Conservation (phyloP, 495 filamentous ascomycete genomes). For the Bryoglossum gracile region DNA sequence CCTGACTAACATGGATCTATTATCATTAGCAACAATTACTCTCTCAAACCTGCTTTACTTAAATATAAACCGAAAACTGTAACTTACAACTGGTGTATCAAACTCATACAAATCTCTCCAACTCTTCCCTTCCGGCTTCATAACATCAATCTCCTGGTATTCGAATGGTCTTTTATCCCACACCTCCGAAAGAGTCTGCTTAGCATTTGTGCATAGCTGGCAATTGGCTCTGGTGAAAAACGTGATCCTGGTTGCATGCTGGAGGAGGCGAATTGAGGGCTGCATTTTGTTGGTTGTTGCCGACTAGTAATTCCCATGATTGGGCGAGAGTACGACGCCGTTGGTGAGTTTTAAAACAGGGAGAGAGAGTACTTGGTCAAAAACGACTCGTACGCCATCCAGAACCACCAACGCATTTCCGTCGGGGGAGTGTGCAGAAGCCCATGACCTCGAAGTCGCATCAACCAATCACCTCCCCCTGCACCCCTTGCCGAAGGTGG, state of each 20-base stretch:
- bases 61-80: not conserved
- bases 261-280: constrained; percentile 16
- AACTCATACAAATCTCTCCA: constrained; percentile 87
- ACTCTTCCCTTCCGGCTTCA: constrained; percentile 50
- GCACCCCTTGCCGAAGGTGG: too few relatives aligned
- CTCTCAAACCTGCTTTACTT: constrained; percentile 3
- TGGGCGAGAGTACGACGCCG: too few relatives aligned
- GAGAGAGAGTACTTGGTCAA: not conserved
- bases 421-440: too few relatives aligned
- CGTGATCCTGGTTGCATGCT: constrained; percentile 60
- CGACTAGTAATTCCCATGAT: not conserved
- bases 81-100: constrained; percentile 73
- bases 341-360: not conserved
- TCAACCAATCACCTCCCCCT: too few relatives aligned
- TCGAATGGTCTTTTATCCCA: constrained; percentile 62
- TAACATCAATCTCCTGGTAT: constrained; percentile 75
- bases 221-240: constrained; percentile 78
- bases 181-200: constrained; percentile 59
- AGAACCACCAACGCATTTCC: too few relatives aligned
- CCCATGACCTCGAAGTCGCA: too few relatives aligned
- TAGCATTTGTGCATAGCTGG: constrained; percentile 71
- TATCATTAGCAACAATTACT: not conserved
- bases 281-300: constrained; percentile 13
- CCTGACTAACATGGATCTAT: constrained; percentile 60
- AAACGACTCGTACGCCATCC: too few relatives aligned